Evolutionary conservation across 352 stramenopile genomes (phyloP).

Genomic region (Globisporangium acanthophoron): DNA sequence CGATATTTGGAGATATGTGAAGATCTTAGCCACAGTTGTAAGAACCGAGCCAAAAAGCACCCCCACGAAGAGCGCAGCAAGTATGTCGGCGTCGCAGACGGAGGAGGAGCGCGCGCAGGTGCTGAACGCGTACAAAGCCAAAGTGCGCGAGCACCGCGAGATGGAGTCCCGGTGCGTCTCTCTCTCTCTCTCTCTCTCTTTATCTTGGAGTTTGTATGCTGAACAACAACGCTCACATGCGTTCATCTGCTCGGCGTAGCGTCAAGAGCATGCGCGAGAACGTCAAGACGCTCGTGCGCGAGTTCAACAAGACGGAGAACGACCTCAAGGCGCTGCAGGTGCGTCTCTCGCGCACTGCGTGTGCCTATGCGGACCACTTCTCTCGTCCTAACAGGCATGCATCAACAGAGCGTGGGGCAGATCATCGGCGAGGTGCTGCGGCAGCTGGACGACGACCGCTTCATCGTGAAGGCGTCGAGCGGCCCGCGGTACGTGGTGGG

Average conservation of each 20-base stretch:
- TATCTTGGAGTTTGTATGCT: background rate
- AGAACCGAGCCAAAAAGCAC: constrained; percentile 1
- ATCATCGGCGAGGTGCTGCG: constrained; percentile 99
- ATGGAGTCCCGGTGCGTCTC: constrained; percentile 89
- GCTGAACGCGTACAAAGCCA: constrained; percentile 93
- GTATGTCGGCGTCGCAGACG: constrained; percentile 52
- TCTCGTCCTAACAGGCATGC: no score
- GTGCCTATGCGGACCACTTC: no score
- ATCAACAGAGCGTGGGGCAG: constrained; percentile 92
- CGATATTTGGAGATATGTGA: no score
- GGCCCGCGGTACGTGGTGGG: constrained; percentile 99
- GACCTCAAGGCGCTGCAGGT: constrained; percentile 94
- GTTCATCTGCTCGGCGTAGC: constrained; percentile 19
- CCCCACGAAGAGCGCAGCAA: constrained; percentile 4
- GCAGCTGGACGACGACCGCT: constrained; percentile 96
- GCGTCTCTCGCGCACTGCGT: background rate
- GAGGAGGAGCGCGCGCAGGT: constrained; percentile 91
- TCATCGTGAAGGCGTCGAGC: constrained; percentile 98
- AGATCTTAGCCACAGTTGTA: background rate
- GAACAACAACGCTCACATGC: no score
- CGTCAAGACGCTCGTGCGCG: constrained; percentile 91
- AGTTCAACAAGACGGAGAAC: constrained; percentile 99
- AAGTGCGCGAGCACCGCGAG: constrained; percentile 96
- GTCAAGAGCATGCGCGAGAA: constrained; percentile 97
- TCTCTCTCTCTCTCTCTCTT: constrained; percentile 4